Percentiles rank a stretch among this genome's conserved stretches.
These are phyloP conservation scores for Fragaria ananassa DNA, from an alignment of 306 rosid species.

Conservation along the genomic window DNA sequence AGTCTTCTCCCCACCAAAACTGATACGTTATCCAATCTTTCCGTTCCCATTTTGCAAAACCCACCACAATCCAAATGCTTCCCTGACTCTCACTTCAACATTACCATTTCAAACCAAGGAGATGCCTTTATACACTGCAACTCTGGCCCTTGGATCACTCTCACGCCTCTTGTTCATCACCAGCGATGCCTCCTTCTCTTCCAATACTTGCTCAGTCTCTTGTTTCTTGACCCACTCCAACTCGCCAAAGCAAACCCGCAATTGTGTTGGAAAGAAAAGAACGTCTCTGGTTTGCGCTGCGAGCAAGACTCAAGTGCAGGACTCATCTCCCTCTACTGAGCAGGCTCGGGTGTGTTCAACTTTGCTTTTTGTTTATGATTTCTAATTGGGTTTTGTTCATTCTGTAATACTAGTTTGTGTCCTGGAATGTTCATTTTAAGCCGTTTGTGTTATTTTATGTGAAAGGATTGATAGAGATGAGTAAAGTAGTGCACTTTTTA, in stretches of 20 bases:
- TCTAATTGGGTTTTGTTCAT: not conserved
- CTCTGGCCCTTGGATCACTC: conserved; percentile 38
- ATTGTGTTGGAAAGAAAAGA: conserved; percentile 25
- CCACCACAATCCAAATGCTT: not conserved
- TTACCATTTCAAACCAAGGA: not conserved
- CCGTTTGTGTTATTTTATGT: not conserved
- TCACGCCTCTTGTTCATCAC: conserved; percentile 35
- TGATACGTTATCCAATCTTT: not conserved
- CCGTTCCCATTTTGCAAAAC: not conserved
- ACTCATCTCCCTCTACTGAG: conserved; percentile 39
- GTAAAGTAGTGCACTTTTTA: too few relatives aligned
- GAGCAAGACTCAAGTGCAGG: conserved; percentile 38
- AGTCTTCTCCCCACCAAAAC: not conserved
- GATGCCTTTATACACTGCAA: conserved; percentile 53
- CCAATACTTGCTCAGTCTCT: conserved; percentile 10
- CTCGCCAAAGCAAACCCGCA: conserved; percentile 21
- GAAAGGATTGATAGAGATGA: not conserved
- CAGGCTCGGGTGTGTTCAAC: conserved; percentile 60
- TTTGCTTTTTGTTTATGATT: not conserved
- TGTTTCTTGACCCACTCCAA: conserved; percentile 10
- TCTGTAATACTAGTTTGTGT: not conserved
- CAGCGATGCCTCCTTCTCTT: not conserved
- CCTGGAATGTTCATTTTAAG: not conserved
- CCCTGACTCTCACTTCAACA: not conserved
- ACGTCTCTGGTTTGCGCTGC: conserved; percentile 17